Evolutionary conservation across 352 stramenopile genomes (phyloP).

Genomic region (Phytophthora boehmeriae): DNA sequence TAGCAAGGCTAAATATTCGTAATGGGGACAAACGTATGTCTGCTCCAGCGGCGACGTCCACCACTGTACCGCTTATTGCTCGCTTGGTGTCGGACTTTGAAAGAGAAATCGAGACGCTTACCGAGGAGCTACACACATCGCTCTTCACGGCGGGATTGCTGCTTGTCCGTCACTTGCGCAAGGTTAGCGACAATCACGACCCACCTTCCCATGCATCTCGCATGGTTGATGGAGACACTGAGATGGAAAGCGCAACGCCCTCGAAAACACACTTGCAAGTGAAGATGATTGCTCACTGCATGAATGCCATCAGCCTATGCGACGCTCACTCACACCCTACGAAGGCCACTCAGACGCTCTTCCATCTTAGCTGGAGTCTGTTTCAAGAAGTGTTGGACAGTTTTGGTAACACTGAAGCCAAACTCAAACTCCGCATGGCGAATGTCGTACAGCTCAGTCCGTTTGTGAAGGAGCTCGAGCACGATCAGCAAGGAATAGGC

Average conservation of each 20-base stretch:
- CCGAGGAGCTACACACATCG: constrained; percentile 39
- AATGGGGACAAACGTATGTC: constrained; percentile 11
- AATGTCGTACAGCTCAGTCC: constrained; percentile 45
- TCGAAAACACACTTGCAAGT: constrained; percentile 41
- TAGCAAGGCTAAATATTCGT: constrained; percentile 9
- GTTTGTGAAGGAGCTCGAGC: constrained; percentile 49
- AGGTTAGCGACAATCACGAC: constrained; percentile 17
- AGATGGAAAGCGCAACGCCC: constrained; percentile 22
- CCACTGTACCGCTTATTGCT: constrained; percentile 33
- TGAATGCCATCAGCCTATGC: constrained; percentile 52
- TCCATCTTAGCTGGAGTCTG: constrained; percentile 71
- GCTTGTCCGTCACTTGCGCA: constrained; percentile 54
- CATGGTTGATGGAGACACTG: constrained; percentile 7
- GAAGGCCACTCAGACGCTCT: constrained; percentile 35
- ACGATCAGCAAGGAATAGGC: constrained; percentile 57
- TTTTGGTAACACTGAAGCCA: constrained; percentile 31
- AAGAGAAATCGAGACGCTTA: constrained; percentile 31
- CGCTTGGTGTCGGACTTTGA: constrained; percentile 37
- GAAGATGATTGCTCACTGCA: constrained; percentile 62
- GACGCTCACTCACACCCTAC: constrained; percentile 24
- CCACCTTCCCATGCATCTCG: background rate
- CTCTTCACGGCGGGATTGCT: constrained; percentile 59
- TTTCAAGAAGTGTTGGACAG: constrained; percentile 63
- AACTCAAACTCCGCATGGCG: constrained; percentile 45
- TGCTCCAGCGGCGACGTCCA: background rate